These are phyloP conservation scores for Penicillium lividum DNA, from an alignment of 495 filamentous ascomycete species.

Conservation along the genomic window DNA sequence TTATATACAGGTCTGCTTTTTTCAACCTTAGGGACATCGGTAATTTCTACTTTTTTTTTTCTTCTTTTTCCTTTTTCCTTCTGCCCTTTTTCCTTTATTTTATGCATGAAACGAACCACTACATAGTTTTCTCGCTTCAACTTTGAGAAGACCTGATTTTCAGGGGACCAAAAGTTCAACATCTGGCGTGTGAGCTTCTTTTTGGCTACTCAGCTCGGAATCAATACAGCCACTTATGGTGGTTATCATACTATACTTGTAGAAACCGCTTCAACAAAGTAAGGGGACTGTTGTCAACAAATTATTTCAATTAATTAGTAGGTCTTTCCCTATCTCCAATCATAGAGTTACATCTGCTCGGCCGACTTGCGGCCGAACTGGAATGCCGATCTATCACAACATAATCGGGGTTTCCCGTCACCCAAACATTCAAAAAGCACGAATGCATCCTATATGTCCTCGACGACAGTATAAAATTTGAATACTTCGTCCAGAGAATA, in stretches of 20 bases:
- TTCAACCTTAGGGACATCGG: constrained; percentile 52
- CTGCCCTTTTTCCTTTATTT: constrained; percentile 16
- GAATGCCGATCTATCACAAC: background rate
- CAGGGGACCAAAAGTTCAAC: constrained; percentile 43
- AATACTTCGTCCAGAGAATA: background rate
- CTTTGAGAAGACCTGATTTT: constrained; percentile 35
- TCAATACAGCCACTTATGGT: constrained; percentile 10
- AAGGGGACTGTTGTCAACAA: too few species aligned
- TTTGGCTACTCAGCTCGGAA: constrained; percentile 15
- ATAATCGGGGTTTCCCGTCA: background rate
- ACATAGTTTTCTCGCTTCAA: constrained; percentile 38
- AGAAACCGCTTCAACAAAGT: background rate
- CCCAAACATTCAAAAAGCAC: background rate
- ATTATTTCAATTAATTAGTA: too few species aligned
- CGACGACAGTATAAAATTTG: too few species aligned
- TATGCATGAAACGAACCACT: constrained; percentile 35
- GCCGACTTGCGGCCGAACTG: constrained; percentile 1
- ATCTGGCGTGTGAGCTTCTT: constrained; percentile 25
- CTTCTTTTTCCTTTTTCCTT: too few species aligned
- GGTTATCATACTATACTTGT: background rate
- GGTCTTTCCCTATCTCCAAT: background rate
- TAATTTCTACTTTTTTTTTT: constrained; percentile 24
- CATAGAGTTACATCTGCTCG: background rate
- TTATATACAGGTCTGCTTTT: constrained; percentile 48
- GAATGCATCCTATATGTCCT: too few species aligned